These are phyloP conservation scores for Astragalus membranaceus DNA, from an alignment of 306 rosid species.

Conservation along the genomic window DNA sequence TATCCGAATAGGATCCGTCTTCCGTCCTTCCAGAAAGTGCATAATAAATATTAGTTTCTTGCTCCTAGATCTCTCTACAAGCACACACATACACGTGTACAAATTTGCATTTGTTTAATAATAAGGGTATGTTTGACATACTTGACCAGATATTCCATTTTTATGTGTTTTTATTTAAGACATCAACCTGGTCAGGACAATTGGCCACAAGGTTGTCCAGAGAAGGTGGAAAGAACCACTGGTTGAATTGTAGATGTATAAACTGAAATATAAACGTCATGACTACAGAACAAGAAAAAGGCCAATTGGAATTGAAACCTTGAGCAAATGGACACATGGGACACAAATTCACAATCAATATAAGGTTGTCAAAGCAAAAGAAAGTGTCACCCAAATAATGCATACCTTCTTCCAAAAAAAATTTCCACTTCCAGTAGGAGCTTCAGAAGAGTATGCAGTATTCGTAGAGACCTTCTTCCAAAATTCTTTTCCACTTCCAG, in stretches of 20 bases:
- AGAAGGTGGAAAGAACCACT: neutral
- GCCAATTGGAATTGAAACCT: neutral
- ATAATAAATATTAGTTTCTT: neutral
- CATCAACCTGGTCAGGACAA: neutral
- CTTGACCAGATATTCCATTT: neutral
- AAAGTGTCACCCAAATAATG: neutral
- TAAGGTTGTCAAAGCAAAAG: conserved; percentile 3
- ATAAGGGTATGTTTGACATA: neutral
- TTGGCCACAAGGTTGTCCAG: neutral
- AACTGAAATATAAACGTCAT: conserved; percentile 6
- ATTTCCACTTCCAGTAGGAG: conserved; percentile 42
- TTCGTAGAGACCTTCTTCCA: conserved; percentile 55
- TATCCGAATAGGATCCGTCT: neutral
- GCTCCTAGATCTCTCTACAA: neutral
- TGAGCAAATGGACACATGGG: neutral
- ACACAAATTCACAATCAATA: conserved; percentile 8
- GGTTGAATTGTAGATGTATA: neutral
- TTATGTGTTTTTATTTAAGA: neutral
- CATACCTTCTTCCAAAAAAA: conserved; percentile 58
- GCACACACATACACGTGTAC: neutral
- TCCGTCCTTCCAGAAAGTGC: neutral
- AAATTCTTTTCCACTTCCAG: too few species aligned
- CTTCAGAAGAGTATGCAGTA: conserved; percentile 65
- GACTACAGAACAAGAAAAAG: conserved; percentile 13
- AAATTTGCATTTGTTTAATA: neutral